Evolutionary conservation across 2,329 filamentous ascomycete species (phyloP).

Genomic region (Cryphonectria radicalis): DNA sequence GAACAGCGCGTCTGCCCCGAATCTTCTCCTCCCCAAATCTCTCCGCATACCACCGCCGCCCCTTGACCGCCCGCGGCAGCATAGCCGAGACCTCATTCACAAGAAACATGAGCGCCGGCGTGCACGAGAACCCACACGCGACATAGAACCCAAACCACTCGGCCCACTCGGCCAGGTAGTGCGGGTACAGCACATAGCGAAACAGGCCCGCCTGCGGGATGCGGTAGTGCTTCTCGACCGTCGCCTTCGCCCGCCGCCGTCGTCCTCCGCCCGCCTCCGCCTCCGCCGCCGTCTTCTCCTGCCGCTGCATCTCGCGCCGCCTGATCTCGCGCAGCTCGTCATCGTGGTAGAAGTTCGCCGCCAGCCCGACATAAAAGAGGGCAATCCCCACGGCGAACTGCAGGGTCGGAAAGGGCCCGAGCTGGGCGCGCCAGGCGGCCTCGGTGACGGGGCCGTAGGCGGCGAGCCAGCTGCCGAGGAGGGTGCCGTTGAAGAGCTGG

Average conservation of each 20-base stretch:
- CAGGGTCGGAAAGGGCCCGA: slow-evolving; percentile 40
- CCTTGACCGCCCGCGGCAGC: slow-evolving; percentile 82
- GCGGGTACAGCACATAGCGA: slow-evolving; percentile 80
- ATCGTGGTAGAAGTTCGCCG: slow-evolving; percentile 86
- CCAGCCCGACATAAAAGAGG: slow-evolving; percentile 76
- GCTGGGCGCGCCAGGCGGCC: slow-evolving; percentile 51
- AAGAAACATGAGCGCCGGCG: slow-evolving; percentile 80
- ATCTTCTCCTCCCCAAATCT: slow-evolving; percentile 87
- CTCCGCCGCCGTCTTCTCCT: slow-evolving; percentile 49
- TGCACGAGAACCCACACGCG: slow-evolving; percentile 67
- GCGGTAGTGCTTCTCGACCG: slow-evolving; percentile 82
- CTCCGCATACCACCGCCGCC: slow-evolving; percentile 83
- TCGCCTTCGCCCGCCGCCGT: slow-evolving; percentile 34
- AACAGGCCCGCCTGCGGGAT: slow-evolving; percentile 86
- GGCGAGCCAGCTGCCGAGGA: slow-evolving; percentile 78
- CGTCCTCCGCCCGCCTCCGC: slow-evolving; percentile 25
- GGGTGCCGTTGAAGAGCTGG: slow-evolving; percentile 80
- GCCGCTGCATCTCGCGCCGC: slow-evolving; percentile 65
- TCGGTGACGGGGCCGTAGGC: slow-evolving; percentile 75
- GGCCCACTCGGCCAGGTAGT: slow-evolving; percentile 96
- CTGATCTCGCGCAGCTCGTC: slow-evolving; percentile 88
- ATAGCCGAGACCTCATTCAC: slow-evolving; percentile 89
- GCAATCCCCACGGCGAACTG: slow-evolving; percentile 68
- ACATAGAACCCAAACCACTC: slow-evolving; percentile 94
- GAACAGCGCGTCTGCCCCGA: slow-evolving; percentile 72